A percentile compares a stretch with the other conserved stretches of the same genome.
Evolutionary conservation across 257 asterid species (phyloP).

Genomic region (Perilla frutescens): DNA sequence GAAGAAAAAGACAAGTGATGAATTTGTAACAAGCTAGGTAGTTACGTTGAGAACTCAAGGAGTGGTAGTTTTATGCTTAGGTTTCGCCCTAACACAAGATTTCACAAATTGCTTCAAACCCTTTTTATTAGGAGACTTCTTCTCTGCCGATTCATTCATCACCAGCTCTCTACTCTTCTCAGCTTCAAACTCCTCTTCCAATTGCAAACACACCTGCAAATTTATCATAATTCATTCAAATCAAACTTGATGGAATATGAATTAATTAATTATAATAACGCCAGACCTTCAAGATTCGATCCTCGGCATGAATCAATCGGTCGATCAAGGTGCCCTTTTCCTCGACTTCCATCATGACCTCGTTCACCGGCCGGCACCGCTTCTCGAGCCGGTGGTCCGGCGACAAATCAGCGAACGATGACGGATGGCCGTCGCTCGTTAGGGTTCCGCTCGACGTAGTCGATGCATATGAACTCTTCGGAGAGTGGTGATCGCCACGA

Average conservation of each 20-base stretch:
- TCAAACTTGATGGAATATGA: no score
- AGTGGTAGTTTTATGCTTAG: constrained; percentile 16
- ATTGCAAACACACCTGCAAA: constrained; percentile 51
- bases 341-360: constrained; percentile 63
- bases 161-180: constrained; percentile 38
- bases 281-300: constrained; percentile 60
- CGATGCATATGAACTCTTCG: constrained; percentile 59
- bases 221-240: no score
- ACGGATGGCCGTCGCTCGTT: constrained; percentile 50
- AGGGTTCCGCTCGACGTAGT: constrained; percentile 51
- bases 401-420: constrained; percentile 46
- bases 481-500: constrained; percentile 41
- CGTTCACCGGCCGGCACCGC: constrained; percentile 66
- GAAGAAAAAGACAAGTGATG: no score
- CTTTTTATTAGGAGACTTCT: constrained; percentile 42
- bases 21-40: no score
- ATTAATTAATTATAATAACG: no score
- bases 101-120: constrained; percentile 51
- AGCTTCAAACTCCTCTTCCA: constrained; percentile 53
- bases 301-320: constrained; percentile 61
- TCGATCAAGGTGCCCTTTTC: constrained; percentile 68
- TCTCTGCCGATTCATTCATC: constrained; percentile 23
- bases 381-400: constrained; percentile 56
- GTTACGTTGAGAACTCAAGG: not conserved
- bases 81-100: constrained; percentile 47